Percentiles rank a stretch among this genome's conserved stretches.
These are phyloP conservation scores for Sesbania bispinosa DNA, from an alignment of 306 rosid species.

Conservation along the genomic window DNA sequence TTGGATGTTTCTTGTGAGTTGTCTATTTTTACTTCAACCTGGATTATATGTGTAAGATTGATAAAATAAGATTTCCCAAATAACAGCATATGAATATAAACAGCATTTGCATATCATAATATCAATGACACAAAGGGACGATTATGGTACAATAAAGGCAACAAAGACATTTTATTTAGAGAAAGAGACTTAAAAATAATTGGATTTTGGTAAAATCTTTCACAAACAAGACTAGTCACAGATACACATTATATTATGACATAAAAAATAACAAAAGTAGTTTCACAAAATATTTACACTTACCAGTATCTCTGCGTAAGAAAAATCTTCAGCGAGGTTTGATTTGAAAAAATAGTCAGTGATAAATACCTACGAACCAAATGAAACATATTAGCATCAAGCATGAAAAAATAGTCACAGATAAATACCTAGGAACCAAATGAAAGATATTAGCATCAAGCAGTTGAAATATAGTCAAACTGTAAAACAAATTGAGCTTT, in stretches of 20 bases:
- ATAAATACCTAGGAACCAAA: conserved; percentile 64
- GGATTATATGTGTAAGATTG: conserved; percentile 25
- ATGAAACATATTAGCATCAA: conserved; percentile 25
- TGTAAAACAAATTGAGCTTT: not conserved
- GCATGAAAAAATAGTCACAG: not conserved
- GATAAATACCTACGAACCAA: conserved; percentile 63
- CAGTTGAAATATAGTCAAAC: not conserved
- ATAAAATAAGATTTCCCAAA: conserved; percentile 7
- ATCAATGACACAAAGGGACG: not conserved
- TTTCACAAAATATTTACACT: conserved; percentile 19
- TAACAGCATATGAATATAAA: not conserved
- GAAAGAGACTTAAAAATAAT: conserved; percentile 1
- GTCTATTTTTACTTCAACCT: conserved; percentile 92
- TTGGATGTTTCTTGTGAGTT: conserved; percentile 57
- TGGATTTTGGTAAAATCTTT: not conserved
- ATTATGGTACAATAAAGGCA: not conserved
- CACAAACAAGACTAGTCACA: not conserved
- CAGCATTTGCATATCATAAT: not conserved
- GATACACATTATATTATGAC: not conserved
- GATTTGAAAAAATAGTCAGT: conserved; percentile 86
- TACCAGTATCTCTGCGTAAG: conserved; percentile 75
- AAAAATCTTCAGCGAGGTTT: conserved; percentile 66
- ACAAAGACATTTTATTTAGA: not conserved
- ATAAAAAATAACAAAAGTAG: not conserved
- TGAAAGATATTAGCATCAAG: conserved; percentile 23